A percentile compares a stretch with the other conserved stretches of the same genome.
phyloP scores from a whole-genome alignment of 371 early-diverging fungal species.

The Chytridium lagenaria region DNA sequence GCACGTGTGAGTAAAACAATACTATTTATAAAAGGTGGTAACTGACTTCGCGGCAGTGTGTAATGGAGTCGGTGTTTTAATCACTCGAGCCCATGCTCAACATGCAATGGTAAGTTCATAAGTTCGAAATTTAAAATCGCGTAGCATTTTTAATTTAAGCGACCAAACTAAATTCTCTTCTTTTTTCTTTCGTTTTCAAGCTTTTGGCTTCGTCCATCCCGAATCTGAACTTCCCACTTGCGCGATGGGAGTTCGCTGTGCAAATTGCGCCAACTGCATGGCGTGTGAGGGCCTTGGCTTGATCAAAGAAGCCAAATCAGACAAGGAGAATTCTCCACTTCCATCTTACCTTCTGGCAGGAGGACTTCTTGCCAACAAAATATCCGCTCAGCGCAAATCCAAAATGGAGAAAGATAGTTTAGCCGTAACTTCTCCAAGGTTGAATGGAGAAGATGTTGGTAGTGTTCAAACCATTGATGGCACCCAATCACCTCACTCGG shows the following conservation, averaged over 20 bases:
- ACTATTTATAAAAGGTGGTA: background rate
- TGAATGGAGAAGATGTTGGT: no score
- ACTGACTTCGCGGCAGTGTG: background rate
- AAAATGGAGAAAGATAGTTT: no score
- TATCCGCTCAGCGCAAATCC: background rate
- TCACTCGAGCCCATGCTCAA: background rate
- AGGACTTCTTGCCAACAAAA: background rate
- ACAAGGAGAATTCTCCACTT: background rate
- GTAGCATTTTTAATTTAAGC: background rate
- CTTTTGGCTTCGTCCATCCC: conserved; percentile 13
- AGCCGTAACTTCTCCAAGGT: no score
- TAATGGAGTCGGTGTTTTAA: background rate
- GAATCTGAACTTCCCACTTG: background rate
- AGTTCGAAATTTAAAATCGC: background rate
- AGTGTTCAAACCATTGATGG: no score
- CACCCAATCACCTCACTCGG: no score
- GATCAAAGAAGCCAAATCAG: background rate
- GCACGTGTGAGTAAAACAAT: background rate
- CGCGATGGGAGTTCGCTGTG: conserved; percentile 3
- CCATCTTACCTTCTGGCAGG: background rate
- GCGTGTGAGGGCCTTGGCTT: conserved; percentile 4
- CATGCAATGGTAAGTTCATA: background rate
- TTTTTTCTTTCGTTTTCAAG: background rate
- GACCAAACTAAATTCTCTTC: no score
- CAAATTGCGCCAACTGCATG: background rate